Evolutionary conservation across 78 protist species (phyloP), one percentile per base, ranked within the genome.

Genomic region (Dictyostelium citrinum): DNA sequence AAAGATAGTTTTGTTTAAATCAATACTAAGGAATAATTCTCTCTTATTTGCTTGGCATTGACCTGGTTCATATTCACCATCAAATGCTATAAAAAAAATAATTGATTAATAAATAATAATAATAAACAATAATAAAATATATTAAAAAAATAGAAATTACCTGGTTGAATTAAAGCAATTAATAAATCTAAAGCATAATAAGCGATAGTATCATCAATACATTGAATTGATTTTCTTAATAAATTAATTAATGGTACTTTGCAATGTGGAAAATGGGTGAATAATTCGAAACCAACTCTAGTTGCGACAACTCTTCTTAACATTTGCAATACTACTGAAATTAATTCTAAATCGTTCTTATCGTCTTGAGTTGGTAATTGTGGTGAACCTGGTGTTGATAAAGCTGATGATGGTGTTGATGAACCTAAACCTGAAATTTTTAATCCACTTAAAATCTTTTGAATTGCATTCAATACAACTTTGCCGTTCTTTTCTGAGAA

Each of bases 221-320:
- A 84, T 84, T 84, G 91, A 75, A 84, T 84, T 27, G 91, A 84
- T 33, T 60, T 75, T 35, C 33, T 45, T 51, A 84, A 41, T 20
- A 84, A 80, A 58, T 84, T 84, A 29, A 84, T 71, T 37, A 84
- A 67, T 46, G 91, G 91, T 24, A 84, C 78, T 67, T 84, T 84
- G 31, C 91, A 84, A 55, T 84, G 91, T 35, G 91, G 91, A 75
- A 84, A 84, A 58, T 84, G 91, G n/a, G 91, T 91, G 31, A 91
- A 91, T 11, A 83, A n/a, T 67, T 91, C 95, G n/a, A 91, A 91
- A 27, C 82, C 95, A 29, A 83, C 95, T 37, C 95, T 81, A 24
- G 83, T 78, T 20, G 90, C 90, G n/a, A 91, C 90, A 2, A 91
- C 81, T 37, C 95, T 43, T 43, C 95, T 46, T 5, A 91, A 31